phyloP scores from a whole-genome alignment of 371 early-diverging fungal genomes.

The Dinochytrium kinnereticum region DNA sequence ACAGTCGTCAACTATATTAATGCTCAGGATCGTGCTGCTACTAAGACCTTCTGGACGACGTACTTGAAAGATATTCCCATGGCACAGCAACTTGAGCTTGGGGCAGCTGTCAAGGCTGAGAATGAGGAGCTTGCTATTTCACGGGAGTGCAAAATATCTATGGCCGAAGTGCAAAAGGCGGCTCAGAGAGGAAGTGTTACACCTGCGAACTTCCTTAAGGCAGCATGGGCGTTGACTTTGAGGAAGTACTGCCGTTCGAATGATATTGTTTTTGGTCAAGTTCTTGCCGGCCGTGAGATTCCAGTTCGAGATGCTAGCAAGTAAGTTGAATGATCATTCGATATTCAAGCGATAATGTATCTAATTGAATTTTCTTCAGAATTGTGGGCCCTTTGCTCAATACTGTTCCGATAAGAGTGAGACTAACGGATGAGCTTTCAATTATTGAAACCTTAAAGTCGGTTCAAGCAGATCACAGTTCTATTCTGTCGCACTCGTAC shows the following conservation, averaged over 20 bases:
- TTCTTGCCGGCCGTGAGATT: conserved; percentile 31
- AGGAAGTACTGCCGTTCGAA: conserved; percentile 18
- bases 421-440: background rate
- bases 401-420: background rate
- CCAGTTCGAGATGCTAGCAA: background rate
- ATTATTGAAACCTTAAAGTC: background rate
- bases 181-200: conserved; percentile 19
- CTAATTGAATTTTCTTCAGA: background rate
- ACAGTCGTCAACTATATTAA: background rate
- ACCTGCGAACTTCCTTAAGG: conserved; percentile 16
- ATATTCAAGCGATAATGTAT: background rate
- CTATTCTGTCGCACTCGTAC: background rate
- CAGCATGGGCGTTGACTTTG: conserved; percentile 40
- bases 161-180: background rate
- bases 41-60: conserved; percentile 1
- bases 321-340: background rate
- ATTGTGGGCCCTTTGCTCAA: background rate
- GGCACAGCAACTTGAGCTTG: background rate
- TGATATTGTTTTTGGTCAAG: conserved; percentile 38
- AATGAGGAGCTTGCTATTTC: background rate
- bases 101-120: background rate
- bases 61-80: background rate
- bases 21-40: background rate
- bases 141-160: background rate
- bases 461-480: background rate